A percentile compares a stretch with the other conserved stretches of the same genome.
Evolutionary conservation across 2,329 filamentous ascomycete species (phyloP).

Genomic region (Colletotrichum agaves): DNA sequence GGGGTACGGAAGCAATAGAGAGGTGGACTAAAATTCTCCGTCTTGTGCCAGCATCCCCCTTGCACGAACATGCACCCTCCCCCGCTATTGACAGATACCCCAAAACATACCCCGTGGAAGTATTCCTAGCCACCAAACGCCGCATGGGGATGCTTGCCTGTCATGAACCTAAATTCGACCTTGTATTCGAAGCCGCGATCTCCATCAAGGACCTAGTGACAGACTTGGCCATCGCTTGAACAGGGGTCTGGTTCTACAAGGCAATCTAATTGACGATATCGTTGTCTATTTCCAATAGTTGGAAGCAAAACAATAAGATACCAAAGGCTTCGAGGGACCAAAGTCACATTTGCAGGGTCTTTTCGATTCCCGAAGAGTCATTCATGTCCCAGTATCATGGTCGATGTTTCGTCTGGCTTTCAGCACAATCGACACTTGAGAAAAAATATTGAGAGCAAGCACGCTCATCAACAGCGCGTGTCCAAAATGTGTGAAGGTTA

Average conservation of each 20-base stretch:
- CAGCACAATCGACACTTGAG: too few species aligned
- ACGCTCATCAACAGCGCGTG: too few species aligned
- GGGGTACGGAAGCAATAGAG: slow-evolving; percentile 8
- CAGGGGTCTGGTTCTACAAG: not conserved
- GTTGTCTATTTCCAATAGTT: not conserved
- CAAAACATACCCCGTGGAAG: not conserved
- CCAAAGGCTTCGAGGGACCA: too few species aligned
- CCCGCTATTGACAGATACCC: not conserved
- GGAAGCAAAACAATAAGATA: not conserved
- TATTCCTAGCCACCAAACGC: slow-evolving; percentile 22
- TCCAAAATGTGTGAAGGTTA: too few species aligned
- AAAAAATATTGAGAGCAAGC: too few species aligned
- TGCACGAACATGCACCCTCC: not conserved
- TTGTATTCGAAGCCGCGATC: not conserved
- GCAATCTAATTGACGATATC: not conserved
- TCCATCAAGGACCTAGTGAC: not conserved
- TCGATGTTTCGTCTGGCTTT: too few species aligned
- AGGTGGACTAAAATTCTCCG: slow-evolving; percentile 33
- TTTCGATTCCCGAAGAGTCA: too few species aligned
- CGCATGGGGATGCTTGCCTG: fast-evolving
- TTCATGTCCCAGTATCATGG: too few species aligned
- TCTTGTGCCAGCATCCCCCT: not conserved
- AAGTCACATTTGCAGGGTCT: too few species aligned
- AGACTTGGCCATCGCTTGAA: not conserved
- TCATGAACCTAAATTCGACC: not conserved